phyloP scores from a whole-genome alignment of 257 asterid genomes.

The Solanum pimpinellifolium region DNA sequence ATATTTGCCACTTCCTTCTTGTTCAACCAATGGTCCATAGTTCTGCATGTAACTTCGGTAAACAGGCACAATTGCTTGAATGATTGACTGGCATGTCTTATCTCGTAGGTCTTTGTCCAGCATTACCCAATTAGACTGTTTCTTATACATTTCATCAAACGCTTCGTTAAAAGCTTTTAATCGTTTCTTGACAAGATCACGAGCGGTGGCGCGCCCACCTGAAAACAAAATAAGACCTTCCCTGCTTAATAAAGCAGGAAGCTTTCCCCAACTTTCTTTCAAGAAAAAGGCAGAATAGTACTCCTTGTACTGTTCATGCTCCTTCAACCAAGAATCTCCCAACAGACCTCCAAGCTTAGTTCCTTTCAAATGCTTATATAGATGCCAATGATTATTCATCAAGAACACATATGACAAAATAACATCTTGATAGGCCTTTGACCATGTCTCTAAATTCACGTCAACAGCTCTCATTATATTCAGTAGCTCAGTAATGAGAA shows the following conservation, averaged over 20 bases:
- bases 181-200: constrained; percentile 74
- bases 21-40: constrained; percentile 86
- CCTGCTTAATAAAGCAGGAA: constrained; percentile 63
- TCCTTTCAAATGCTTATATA: constrained; percentile 56
- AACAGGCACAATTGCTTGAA: constrained; percentile 78
- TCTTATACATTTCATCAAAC: constrained; percentile 61
- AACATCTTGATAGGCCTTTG: constrained; percentile 51
- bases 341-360: constrained; percentile 59
- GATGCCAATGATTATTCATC: constrained; percentile 88
- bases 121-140: constrained; percentile 51
- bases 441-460: constrained; percentile 68
- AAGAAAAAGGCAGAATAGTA: constrained; percentile 31
- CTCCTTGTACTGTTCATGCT: constrained; percentile 49
- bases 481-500: constrained; percentile 48
- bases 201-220: constrained; percentile 84
- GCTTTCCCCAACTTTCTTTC: constrained; percentile 89
- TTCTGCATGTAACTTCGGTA: constrained; percentile 92
- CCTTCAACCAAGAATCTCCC: constrained; percentile 65
- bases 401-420: constrained; percentile 43
- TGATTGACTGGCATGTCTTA: constrained; percentile 44
- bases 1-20: constrained; percentile 57
- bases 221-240: constrained; percentile 85
- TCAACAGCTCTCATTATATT: constrained; percentile 57
- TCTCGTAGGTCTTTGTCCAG: constrained; percentile 59
- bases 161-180: constrained; percentile 65